phyloP scores from a whole-genome alignment of 345 rosid genomes.

The Camelina hispida region DNA sequence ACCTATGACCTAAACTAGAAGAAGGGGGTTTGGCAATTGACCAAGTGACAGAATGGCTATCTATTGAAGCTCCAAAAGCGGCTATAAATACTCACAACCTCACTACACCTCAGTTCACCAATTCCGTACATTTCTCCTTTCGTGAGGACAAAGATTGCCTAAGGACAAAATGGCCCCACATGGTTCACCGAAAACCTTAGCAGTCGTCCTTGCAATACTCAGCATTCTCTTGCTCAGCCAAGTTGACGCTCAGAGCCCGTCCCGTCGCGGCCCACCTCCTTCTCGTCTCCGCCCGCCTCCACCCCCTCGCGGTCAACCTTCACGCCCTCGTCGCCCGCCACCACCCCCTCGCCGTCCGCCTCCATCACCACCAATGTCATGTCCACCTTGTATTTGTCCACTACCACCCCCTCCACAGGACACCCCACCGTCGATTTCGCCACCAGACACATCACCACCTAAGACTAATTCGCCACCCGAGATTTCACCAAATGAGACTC shows the following conservation, averaged over 20 bases:
- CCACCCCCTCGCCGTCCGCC: neutral
- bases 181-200: neutral
- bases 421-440: neutral
- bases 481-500: neutral
- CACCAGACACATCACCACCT: neutral
- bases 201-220: conserved; percentile 14
- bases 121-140: neutral
- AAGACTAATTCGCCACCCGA: neutral
- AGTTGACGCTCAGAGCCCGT: neutral
- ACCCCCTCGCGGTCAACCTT: neutral
- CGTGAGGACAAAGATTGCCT: neutral
- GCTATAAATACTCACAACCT: conserved; percentile 17
- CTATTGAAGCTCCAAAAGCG: conserved; percentile 6
- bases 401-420: neutral
- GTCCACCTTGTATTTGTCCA: conserved; percentile 25
- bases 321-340: neutral
- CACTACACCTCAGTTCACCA: conserved; percentile 10
- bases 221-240: conserved; percentile 15
- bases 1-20: neutral
- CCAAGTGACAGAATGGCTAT: neutral
- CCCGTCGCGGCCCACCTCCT: neutral
- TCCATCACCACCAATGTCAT: neutral
- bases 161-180: conserved; percentile 10
- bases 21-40: conserved; percentile 17
- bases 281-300: neutral